Base-by-base conservation (phyloP, 306 rosid species). In the Inga laurina region DNA sequence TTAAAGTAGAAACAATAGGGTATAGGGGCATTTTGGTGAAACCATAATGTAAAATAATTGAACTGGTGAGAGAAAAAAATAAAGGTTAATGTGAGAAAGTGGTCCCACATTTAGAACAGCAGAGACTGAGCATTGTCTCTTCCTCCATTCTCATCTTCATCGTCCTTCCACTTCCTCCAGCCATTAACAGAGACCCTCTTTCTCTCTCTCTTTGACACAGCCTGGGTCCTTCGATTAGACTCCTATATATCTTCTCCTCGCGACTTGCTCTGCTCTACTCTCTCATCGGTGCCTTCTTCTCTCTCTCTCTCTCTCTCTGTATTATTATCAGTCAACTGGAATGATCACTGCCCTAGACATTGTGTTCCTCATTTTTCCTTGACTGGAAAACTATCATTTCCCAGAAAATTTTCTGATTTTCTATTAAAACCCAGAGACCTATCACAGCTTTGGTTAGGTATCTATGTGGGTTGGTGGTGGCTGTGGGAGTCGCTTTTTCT, bases 71-170 rank as follows among this genome's bases (percentile, higher is more conserved):
- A n/a, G 13, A 0, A 56, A 4, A 30, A 70, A 7, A 43, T 0
- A 41, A 8, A 41, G 37, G 7, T 67, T 77, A 77, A 74, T 65
- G 61, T 34, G 19, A 34, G 32, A 45, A 37, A 75, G 86, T 86
- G 90, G 97, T 75, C 97, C 92, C 84, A 86, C 82, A 19, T 9
- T 5, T n/a, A 65, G 89, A 90, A 81, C 86, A 84, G 85, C 92
- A 81, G 91, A 89, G 84, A 82, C 89, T 18, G 79, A 83, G 87
- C 67, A 77, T 85, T 91, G 98, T 95, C 98, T 89, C 91, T 86
- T 90, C 91, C 82, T 72, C 64, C 76, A 95, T 86, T 84, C 85
- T 85, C 92, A 87, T 87, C 87, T 88, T 41, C 71, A 76, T 81
- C 27, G 22, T n/a, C 35, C 18, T 72, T 7, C 41, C 30, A 54